These are phyloP conservation scores for Kodamaea lidongshanica DNA, from an alignment of 805 yeast genomes.

Conservation along the genomic window DNA sequence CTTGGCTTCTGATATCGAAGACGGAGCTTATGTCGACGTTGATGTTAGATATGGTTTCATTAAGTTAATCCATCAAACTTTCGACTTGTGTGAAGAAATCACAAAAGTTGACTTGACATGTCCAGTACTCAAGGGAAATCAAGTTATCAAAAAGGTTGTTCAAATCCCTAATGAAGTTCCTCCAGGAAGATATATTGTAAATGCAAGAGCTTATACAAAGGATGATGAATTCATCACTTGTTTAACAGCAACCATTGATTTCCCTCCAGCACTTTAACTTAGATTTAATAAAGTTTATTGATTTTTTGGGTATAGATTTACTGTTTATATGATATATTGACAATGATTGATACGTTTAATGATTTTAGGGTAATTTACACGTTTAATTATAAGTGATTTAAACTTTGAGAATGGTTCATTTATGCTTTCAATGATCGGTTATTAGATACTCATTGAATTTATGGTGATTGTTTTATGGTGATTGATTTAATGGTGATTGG, in stretches of 20 bases:
- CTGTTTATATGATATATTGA: too few species aligned
- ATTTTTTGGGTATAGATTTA: too few species aligned
- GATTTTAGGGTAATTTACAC: too few species aligned
- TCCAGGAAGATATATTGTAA: slow-evolving; percentile 84
- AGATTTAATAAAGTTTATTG: background rate
- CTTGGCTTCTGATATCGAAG: slow-evolving; percentile 49
- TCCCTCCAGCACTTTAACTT: slow-evolving; percentile 29
- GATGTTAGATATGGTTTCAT: slow-evolving; percentile 92
- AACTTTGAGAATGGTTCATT: too few species aligned
- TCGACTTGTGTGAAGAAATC: slow-evolving; percentile 85
- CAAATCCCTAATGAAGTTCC: slow-evolving; percentile 90
- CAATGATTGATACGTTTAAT: too few species aligned
- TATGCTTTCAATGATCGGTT: too few species aligned
- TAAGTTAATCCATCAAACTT: slow-evolving; percentile 80
- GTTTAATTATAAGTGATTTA: too few species aligned
- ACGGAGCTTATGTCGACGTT: slow-evolving; percentile 92
- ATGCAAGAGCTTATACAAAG: slow-evolving; percentile 83
- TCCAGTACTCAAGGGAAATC: slow-evolving; percentile 69
- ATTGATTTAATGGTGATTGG: too few species aligned
- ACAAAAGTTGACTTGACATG: slow-evolving; percentile 79
- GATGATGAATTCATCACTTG: slow-evolving; percentile 83
- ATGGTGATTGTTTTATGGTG: too few species aligned
- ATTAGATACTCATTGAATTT: too few species aligned
- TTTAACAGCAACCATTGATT: slow-evolving; percentile 63
- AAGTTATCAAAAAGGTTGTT: slow-evolving; percentile 61